Evolutionary conservation across 106 monocot species (phyloP), one percentile per base, ranked within the genome.

Genomic region (Narthecium ossifragum): DNA sequence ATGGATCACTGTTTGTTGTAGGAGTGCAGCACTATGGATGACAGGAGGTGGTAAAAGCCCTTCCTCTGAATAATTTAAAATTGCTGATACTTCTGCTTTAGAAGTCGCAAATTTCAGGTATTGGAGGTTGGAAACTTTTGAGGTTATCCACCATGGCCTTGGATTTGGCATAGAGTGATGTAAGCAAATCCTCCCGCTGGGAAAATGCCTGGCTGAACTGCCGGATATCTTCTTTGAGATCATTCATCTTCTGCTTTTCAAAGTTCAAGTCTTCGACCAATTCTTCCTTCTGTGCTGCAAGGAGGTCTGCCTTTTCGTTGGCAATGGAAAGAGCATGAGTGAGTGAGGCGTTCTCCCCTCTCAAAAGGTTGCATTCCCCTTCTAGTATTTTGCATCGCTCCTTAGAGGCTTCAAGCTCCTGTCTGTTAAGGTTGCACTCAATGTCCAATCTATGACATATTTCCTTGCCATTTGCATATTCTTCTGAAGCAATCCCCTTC

Each of bases 61-160:
- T 52, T 28, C 51, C 2, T 4, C 9, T 52, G 17, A 25, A 46
- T 33, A 47, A 15, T 29, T 26, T 31, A 0, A 29, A 27, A 18
- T 61, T 50, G 20, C 17, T 49, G 5, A 49, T 4, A n/a, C 21
- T 43, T 54, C 49, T 23, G 39, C 32, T 26, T 55, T 45, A 82
- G 8, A 27, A 54, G 30, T 70, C 72, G 22, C 24, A 58, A 21
- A 34, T 6, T 49, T 61, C 59, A 15, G 66, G 70, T 27, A 51
- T 50, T 5, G 73, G 46, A 29, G 55, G 31, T 32, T 55, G 61
- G 52, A 28, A 70, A 8, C 69, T 22, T 47, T 69, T 73, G 25
- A 73, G 59, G 40, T 71, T 80, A 38, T 86, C 86, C 31, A 80
- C 67, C 64, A 92, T 71, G 33, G 88, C 81, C 61, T 81, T 87